phyloP scores from a whole-genome alignment of 2,329 filamentous ascomycete genomes.

The Talaromyces sp. region DNA sequence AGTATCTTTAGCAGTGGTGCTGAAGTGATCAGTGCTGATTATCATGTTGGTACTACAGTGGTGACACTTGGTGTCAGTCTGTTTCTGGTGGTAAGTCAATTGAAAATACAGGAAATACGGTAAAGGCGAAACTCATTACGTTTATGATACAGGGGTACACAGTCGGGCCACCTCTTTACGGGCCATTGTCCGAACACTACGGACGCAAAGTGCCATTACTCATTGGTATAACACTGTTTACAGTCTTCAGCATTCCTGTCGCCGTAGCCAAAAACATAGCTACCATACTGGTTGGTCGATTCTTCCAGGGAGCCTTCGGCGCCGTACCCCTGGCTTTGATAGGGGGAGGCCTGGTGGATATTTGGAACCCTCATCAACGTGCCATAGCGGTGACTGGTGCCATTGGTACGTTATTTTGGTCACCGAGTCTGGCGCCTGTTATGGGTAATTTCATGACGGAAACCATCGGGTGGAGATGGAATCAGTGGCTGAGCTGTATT shows the following conservation, averaged over 20 bases:
- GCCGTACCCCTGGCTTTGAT: conserved; percentile 42
- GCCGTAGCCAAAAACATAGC: conserved; percentile 51
- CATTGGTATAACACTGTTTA: conserved; percentile 53
- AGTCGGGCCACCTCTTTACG: conserved; percentile 51
- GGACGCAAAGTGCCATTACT: conserved; percentile 51
- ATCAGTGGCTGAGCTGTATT: conserved; percentile 21
- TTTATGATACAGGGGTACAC: conserved; percentile 45
- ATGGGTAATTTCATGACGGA: conserved; percentile 22
- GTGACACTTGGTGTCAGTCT: conserved; percentile 3
- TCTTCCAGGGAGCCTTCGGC: conserved; percentile 45
- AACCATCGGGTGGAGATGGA: conserved; percentile 24
- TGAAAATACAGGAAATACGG: not conserved
- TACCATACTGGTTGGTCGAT: conserved; percentile 39
- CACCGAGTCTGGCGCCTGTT: conserved; percentile 25
- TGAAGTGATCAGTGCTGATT: conserved; percentile 60
- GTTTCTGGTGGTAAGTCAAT: not conserved
- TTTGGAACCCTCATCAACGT: conserved; percentile 30
- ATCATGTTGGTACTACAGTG: conserved; percentile 41
- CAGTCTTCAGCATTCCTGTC: conserved; percentile 52
- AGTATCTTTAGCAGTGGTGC: conserved; percentile 67
- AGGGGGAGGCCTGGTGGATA: conserved; percentile 41
- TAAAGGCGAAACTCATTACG: not conserved
- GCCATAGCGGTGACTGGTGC: not conserved
- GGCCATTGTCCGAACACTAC: conserved; percentile 47
- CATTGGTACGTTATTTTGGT: conserved; percentile 16